phyloP scores from a whole-genome alignment of 768 basidiomycete species.

The Suillus alpinus region DNA sequence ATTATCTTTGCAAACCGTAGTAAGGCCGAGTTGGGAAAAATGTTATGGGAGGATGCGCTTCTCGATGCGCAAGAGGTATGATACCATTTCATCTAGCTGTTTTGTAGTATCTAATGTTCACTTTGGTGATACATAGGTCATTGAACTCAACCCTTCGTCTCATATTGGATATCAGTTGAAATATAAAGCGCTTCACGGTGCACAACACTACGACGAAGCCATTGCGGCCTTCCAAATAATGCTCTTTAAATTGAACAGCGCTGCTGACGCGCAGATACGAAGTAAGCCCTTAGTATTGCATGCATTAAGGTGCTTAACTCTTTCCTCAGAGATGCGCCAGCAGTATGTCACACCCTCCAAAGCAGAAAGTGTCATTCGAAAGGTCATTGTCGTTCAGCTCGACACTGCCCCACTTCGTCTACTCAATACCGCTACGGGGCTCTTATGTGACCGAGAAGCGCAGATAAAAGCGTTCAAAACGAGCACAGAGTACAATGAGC shows the following conservation, averaged over 20 bases:
- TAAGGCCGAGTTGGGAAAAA: neutral
- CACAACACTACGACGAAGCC: conserved; percentile 9
- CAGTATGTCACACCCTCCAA: conserved; percentile 6
- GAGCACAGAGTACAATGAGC: conserved; percentile 11
- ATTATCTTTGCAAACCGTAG: conserved; percentile 15
- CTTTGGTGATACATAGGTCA: conserved; percentile 9
- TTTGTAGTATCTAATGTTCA: neutral
- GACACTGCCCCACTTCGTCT: conserved; percentile 10
- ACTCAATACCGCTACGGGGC: conserved; percentile 14
- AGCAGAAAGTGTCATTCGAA: conserved; percentile 1
- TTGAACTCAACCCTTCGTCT: conserved; percentile 10
- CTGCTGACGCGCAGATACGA: conserved; percentile 6
- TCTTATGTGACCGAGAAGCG: conserved; percentile 12
- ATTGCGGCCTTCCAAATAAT: conserved; percentile 13
- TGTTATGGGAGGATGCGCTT: conserved; percentile 6
- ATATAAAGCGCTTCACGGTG: conserved; percentile 7
- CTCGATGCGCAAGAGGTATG: neutral
- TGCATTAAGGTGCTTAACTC: neutral
- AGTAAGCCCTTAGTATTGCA: neutral
- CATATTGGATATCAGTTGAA: conserved; percentile 18
- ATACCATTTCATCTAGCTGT: neutral
- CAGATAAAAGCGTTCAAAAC: conserved; percentile 12
- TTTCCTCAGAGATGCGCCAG: conserved; percentile 8
- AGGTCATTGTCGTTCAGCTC: conserved; percentile 3
- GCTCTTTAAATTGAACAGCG: neutral